Base-by-base conservation (phyloP, 768 basidiomycete species). In the Thelephora ganbajun region DNA sequence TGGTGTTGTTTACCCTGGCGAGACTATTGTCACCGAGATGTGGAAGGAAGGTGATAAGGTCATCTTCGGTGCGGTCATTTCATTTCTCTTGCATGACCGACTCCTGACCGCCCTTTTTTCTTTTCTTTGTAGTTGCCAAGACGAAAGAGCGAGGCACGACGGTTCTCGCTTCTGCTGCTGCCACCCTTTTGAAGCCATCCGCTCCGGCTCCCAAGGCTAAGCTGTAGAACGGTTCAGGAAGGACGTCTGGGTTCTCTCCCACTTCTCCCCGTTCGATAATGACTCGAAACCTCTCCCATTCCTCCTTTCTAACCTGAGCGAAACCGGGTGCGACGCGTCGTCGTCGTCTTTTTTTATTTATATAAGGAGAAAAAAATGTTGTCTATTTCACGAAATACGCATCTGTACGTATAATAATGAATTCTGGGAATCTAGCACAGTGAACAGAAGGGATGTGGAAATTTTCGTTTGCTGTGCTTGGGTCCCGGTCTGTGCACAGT, bases 21-120 rank as follows among this genome's bases (percentile, higher is more conserved):
- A 98, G 65, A 98, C 94, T 1, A 73, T 98, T 46, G 70, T 91
- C 12, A 99, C 94, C 0, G 80, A 89, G 61, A 97, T 98, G 94
- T 99, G 96, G 96, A 96, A 92, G 62, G 91, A 96, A 56, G 87
- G 83, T 2, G 64, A 73, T 51, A 96, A 80, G 65, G 81, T 98
- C 47, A 79, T 97, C 44, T 99, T 99, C 63, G 69, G 91, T 96
- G 56, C 61, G 89, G n/a, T n/a, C n/a, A n/a, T n/a, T n/a, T n/a
- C n/a, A n/a, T n/a, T n/a, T n/a, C n/a, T 14, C 35, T 48, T 19
- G 30, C 43, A 16, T 43, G 19, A 36, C 44, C 48, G 45, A 11
- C 33, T 50, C 42, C 47, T 43, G 26, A 33, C 43, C 44, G 42
- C 35, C 43, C 42, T 19, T 26, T n/a, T 45, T 16, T 35, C 30